Evolutionary conservation across 805 yeast genomes (phyloP).

Genomic region (Candida tallmaniae): DNA sequence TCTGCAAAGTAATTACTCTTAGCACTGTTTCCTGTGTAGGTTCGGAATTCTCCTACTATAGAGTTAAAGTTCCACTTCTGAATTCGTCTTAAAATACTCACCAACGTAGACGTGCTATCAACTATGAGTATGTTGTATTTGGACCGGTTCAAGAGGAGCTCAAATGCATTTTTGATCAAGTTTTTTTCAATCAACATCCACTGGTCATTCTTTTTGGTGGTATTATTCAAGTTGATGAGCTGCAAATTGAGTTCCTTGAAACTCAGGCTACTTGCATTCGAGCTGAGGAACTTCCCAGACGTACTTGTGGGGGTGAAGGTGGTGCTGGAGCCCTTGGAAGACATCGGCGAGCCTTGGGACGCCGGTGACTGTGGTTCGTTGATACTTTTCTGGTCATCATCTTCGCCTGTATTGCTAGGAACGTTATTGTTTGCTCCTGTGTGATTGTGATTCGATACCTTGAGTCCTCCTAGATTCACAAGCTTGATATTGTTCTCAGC

Average conservation of each 20-base stretch:
- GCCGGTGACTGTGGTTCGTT: neutral
- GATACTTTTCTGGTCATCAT: slow-evolving; percentile 11
- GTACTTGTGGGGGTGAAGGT: neutral
- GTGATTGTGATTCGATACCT: slow-evolving; percentile 34
- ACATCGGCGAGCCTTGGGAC: slow-evolving; percentile 2
- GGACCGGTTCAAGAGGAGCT: slow-evolving; percentile 55
- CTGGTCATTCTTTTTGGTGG: slow-evolving; percentile 41
- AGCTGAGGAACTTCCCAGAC: neutral
- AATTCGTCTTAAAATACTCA: slow-evolving; percentile 75
- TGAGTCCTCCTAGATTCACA: slow-evolving; percentile 41
- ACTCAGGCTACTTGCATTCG: neutral
- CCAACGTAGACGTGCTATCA: slow-evolving; percentile 74
- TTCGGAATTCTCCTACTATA: slow-evolving; percentile 77
- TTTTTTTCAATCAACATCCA: slow-evolving; percentile 76
- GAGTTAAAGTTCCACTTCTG: slow-evolving; percentile 89
- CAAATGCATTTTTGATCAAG: slow-evolving; percentile 62
- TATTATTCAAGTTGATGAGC: slow-evolving; percentile 17
- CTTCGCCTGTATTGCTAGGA: slow-evolving; percentile 14
- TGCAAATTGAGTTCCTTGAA: slow-evolving; percentile 9
- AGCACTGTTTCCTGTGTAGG: slow-evolving; percentile 46
- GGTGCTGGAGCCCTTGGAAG: neutral
- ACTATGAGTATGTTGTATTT: slow-evolving; percentile 70
- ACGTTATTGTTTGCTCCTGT: slow-evolving; percentile 16
- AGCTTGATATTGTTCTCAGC: slow-evolving; percentile 52
- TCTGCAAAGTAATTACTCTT: slow-evolving; percentile 75